These are phyloP conservation scores for Apiotrichum veenhuisii DNA, from an alignment of 1,284 basidiomycete species.

Conservation along the genomic window DNA sequence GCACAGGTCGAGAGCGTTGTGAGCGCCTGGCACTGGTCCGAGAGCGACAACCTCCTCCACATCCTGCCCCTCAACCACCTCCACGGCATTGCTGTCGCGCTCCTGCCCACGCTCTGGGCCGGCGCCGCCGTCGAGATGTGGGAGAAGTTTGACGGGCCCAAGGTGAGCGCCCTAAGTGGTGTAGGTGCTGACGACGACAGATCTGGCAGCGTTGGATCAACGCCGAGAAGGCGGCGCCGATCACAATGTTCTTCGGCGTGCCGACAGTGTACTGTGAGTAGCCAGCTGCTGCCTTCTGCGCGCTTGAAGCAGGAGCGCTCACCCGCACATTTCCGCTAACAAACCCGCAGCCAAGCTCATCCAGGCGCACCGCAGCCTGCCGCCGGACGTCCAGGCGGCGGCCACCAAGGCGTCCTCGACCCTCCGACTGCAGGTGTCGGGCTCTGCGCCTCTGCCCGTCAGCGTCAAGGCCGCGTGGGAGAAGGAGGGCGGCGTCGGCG, in stretches of 20 bases:
- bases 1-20: constrained; percentile 36
- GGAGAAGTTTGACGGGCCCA: constrained; percentile 37
- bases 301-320: no score
- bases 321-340: background rate
- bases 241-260: constrained; percentile 39
- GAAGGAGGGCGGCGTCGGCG: constrained; percentile 31
- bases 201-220: constrained; percentile 38
- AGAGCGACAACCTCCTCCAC: constrained; percentile 31
- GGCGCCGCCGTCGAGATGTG: constrained; percentile 45
- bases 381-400: constrained; percentile 18
- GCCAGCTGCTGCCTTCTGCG: no score
- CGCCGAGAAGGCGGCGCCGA: constrained; percentile 18
- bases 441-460: constrained; percentile 42
- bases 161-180: no score
- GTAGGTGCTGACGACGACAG: no score
- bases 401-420: constrained; percentile 33
- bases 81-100: constrained; percentile 43
- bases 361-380: constrained; percentile 21
- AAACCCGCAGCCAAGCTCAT: constrained; percentile 25
- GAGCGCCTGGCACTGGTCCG: constrained; percentile 38
- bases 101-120: constrained; percentile 41
- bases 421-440: constrained; percentile 43
- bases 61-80: constrained; percentile 44
- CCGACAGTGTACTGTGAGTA: constrained; percentile 36
- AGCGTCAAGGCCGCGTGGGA: constrained; percentile 40